Percentiles rank a stretch among this genome's conserved stretches.
These are phyloP conservation scores for Hyphopichia burtonii DNA, from an alignment of 1,139 yeast species.

Conservation along the genomic window DNA sequence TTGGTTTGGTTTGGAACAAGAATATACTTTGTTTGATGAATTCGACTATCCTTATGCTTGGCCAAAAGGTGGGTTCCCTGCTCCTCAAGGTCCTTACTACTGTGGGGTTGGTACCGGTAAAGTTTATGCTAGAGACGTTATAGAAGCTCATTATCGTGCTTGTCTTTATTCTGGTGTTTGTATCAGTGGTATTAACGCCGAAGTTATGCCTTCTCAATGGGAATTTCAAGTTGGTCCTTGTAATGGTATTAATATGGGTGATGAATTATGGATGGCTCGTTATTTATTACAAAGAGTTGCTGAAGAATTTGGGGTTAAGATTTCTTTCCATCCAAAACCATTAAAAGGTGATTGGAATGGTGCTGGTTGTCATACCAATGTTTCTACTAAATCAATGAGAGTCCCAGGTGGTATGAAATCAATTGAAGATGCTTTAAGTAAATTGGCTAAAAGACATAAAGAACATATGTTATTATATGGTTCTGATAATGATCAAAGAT, in stretches of 20 bases:
- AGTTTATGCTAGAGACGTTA: constrained; percentile 96
- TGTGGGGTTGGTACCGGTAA: constrained; percentile 99
- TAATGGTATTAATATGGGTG: constrained; percentile 94
- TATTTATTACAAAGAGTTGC: constrained; percentile 91
- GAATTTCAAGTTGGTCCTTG: constrained; percentile 99
- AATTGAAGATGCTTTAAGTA: constrained; percentile 89
- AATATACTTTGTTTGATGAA: constrained; percentile 93
- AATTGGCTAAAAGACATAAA: constrained; percentile 92
- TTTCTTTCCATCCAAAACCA: constrained; percentile 99
- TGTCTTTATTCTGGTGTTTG: constrained; percentile 88
- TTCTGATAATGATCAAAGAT: constrained; percentile 89
- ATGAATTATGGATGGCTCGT: constrained; percentile 94
- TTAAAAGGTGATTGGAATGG: constrained; percentile 99
- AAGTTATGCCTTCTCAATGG: constrained; percentile 99
- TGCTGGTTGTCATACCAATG: constrained; percentile 99
- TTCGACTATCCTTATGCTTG: constrained; percentile 91
- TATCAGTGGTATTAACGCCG: constrained; percentile 97
- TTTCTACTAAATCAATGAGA: constrained; percentile 91
- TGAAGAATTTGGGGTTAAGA: constrained; percentile 98
- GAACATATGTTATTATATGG: constrained; percentile 97
- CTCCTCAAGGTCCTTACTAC: constrained; percentile 99
- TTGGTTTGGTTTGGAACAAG: constrained; percentile 99
- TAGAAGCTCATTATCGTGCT: constrained; percentile 99
- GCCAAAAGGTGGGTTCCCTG: constrained; percentile 99
- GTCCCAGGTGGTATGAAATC: constrained; percentile 91